These are phyloP conservation scores for Sanghuangporus weigelae DNA, from an alignment of 1,284 basidiomycete species.

Conservation along the genomic window DNA sequence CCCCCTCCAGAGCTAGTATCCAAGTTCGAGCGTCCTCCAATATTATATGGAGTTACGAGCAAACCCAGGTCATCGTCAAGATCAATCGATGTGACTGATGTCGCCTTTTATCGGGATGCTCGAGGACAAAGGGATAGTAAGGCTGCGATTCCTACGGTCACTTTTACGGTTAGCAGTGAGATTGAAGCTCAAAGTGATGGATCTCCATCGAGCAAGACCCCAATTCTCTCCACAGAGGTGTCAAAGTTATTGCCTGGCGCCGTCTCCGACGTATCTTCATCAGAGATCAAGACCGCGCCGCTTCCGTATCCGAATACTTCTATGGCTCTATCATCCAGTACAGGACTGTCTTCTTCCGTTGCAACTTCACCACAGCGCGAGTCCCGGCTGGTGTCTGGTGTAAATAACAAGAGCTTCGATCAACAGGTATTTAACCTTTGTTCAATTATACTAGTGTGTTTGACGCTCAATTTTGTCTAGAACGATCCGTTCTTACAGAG, in stretches of 20 bases:
- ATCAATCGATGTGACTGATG: conserved; percentile 60
- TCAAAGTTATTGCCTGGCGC: not conserved
- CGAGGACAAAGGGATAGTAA: conserved; percentile 41
- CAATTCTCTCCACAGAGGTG: not conserved
- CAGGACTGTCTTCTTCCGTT: not conserved
- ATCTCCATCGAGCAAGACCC: not conserved
- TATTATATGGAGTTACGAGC: conserved; percentile 22
- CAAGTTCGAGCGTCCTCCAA: conserved; percentile 4
- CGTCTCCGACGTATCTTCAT: not conserved
- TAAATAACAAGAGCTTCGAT: not conserved
- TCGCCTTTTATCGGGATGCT: conserved; percentile 66
- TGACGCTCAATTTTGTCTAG: not conserved
- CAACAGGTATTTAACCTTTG: conserved; percentile 4
- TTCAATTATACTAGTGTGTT: not conserved
- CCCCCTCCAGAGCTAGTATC: conserved; percentile 45
- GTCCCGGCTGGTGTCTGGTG: not conserved
- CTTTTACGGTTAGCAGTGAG: conserved; percentile 75
- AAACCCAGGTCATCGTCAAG: conserved; percentile 41
- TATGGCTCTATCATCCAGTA: not conserved
- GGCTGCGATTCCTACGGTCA: conserved; percentile 29
- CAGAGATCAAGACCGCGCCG: not conserved
- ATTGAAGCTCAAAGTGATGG: conserved; percentile 36
- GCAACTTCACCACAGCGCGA: not conserved
- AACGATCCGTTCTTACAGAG: conserved; percentile 12
- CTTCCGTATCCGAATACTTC: not conserved